Evolutionary conservation across 805 yeast genomes (phyloP), one percentile per base, ranked within the genome.

Genomic region (Ogataea trehaloabstinens): DNA sequence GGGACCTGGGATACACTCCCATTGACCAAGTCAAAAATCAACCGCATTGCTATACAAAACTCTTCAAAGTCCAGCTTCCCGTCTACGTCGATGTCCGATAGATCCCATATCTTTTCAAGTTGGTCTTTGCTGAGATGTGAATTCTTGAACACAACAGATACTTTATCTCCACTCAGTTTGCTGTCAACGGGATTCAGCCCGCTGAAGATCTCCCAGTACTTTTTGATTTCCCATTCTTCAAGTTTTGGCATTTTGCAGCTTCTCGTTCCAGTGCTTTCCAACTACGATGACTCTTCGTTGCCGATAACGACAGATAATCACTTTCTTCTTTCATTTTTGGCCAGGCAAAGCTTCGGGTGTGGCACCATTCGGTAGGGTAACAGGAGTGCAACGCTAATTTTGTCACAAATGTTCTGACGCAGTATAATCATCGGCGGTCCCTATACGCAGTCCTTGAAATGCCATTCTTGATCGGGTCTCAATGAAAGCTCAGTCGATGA

Each of bases 201-300:
- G 48, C 83, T 80, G 70, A 93, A 93, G 33, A 93, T 90, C 64
- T 93, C 95, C 99, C 99, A 93, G 71, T 89, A 93, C 67, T 91
- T 91, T 56, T 89, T 85, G 53, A 90, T 89, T 65, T 93, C 99
- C 85, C 95, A 89, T 52, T 89, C 93, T 61, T 88, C 96, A 44
- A 89, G 66, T 46, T 85, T 80, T 19, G 91, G 89, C 62, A 60
- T 60, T 18, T 24, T 40, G 27, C 28, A 15, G 12, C 24, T 8
- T 22, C 25, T n/a, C n/a, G n/a, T n/a, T n/a, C n/a, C n/a, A n/a
- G n/a, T 25, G 19, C 19, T 34, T 29, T 18, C 16, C n/a, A 22
- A 20, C 3, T 18, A 11, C 18, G n/a, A n/a, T 18, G 24, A 19
- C 6, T 32, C 24, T 34, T 15, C 16, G 19, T 13, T 20, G 33